phyloP scores from a whole-genome alignment of 129 eudicot genomes.

The Apium graveolens region DNA sequence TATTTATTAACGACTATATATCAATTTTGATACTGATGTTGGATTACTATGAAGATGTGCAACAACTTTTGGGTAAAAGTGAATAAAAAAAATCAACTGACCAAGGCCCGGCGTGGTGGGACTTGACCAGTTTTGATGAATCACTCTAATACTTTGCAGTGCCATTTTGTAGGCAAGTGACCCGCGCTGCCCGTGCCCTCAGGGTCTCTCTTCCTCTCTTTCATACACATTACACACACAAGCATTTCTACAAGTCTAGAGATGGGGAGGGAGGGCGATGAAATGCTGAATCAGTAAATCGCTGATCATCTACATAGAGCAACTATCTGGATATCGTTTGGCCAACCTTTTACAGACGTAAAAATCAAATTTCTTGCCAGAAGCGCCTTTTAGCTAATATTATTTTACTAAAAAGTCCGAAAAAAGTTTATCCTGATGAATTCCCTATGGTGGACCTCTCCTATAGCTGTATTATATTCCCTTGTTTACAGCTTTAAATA shows the following conservation, averaged over 20 bases:
- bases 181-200: too few relatives aligned
- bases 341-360: not conserved
- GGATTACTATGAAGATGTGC: too few relatives aligned
- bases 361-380: not conserved
- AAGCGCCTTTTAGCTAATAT: not conserved
- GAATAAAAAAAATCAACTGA: too few relatives aligned
- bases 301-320: not conserved
- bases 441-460: not conserved
- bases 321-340: not conserved
- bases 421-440: not conserved
- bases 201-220: not conserved
- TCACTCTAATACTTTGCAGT: too few relatives aligned
- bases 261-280: not conserved
- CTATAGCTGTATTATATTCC: constrained; percentile 8
- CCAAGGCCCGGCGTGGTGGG: too few relatives aligned
- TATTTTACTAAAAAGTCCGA: not conserved
- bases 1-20: too few relatives aligned
- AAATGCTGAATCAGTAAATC: not conserved
- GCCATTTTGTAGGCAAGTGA: too few relatives aligned
- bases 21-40: too few relatives aligned
- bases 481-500: not conserved
- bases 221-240: not conserved
- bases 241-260: not conserved
- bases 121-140: too few relatives aligned
- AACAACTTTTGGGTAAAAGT: too few relatives aligned